Conservation (phyloP, 768 basidiomycete species). For the Lyophyllum semitale region DNA sequence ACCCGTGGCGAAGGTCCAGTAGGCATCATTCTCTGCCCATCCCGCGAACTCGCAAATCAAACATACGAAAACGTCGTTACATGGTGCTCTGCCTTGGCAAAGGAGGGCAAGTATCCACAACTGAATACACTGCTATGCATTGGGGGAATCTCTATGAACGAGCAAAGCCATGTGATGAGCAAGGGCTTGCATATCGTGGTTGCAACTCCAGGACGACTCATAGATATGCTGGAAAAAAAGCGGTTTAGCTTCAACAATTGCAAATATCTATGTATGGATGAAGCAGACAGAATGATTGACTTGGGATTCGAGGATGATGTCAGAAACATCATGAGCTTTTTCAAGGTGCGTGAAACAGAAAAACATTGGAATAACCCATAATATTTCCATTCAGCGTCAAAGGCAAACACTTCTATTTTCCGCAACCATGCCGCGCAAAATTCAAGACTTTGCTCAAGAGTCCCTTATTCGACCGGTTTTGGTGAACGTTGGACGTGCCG, state of each 20-base stretch:
- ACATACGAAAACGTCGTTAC: constrained; percentile 92
- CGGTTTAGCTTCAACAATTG: constrained; percentile 90
- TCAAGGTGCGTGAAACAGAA: constrained; percentile 65
- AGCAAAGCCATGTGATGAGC: constrained; percentile 89
- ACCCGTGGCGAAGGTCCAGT: constrained; percentile 94
- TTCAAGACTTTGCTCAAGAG: constrained; percentile 97
- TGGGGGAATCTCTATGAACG: constrained; percentile 97
- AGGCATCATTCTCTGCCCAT: constrained; percentile 95
- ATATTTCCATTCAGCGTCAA: constrained; percentile 65
- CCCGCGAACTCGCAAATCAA: constrained; percentile 94
- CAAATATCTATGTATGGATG: constrained; percentile 98
- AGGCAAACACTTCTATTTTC: constrained; percentile 97
- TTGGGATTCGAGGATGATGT: constrained; percentile 99
- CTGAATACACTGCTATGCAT: constrained; percentile 92
- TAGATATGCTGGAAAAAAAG: constrained; percentile 98
- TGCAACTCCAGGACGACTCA: constrained; percentile 94
- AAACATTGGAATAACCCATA: background rate
- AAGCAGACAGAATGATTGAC: constrained; percentile 99
- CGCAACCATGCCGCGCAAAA: constrained; percentile 98
- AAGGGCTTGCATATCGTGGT: constrained; percentile 95
- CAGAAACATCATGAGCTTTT: constrained; percentile 98
- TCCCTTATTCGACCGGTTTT: constrained; percentile 93
- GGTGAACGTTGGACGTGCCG: constrained; percentile 97
- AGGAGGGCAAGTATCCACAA: constrained; percentile 79
- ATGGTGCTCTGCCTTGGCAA: constrained; percentile 84